Evolutionary conservation across 805 yeast species (phyloP), one percentile per base, ranked within the genome.

Genomic region (Hanseniaspora pseudoguilliermondii): DNA sequence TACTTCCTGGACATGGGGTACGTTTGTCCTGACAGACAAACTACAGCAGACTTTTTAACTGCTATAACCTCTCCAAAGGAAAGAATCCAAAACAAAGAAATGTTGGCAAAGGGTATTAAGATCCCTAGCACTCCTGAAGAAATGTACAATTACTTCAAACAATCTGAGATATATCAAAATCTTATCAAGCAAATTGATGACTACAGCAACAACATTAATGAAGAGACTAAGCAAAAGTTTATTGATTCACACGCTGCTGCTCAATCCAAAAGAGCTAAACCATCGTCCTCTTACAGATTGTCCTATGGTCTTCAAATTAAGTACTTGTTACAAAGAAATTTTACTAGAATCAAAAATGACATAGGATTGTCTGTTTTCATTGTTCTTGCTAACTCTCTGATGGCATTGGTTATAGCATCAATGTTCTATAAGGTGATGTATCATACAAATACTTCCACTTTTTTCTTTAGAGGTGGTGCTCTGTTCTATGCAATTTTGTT

Each of bases 401-500:
- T 80, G 78, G 79, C 78, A 40, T 66, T 81, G 52, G 65, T 81
- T 38, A 63, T 77, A 47, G 70, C 80, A 13, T 79, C 84, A 0
- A 72, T 80, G 56, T 80, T 78, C 60, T 79, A 75, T 66, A 76
- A 79, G 60, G 61, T 78, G 27, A 58, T 62, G 62, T 54, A 57
- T 59, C 62, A 60, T 10, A 40, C 54, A 8, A 65, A 63, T 32
- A 75, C 84, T 1, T 65, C 60, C 2, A 71, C 78, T 1, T 74
- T 80, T 59, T 78, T 73, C 65, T 71, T 67, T 60, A 70, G 86
- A 63, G 74, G 80, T 61, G 77, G 86, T 39, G 75, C 81, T 47
- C 70, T 84, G 72, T 84, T 83, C 69, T 82, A 81, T 66, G 80
- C 82, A 18, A 72, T 77, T 49, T 69, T 81, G 63, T 80, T 79